Evolutionary conservation across 2,329 filamentous ascomycete genomes (phyloP), one percentile per base, ranked within the genome.

Genomic region (Triangularia setosa): DNA sequence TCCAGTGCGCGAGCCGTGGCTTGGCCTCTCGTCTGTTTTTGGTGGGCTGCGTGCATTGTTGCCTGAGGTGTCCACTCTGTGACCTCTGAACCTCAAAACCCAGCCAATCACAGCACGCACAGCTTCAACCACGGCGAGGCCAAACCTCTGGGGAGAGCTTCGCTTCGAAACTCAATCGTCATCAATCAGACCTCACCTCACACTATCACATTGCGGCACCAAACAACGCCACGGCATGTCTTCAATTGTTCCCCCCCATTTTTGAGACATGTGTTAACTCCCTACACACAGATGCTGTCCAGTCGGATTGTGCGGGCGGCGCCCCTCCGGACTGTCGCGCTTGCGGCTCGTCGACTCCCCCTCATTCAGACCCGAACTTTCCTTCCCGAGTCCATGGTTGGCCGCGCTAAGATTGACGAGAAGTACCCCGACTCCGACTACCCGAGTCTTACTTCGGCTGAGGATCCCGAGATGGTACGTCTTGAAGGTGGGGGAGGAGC

Each of bases 401-500:
- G 81, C 73, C 76, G 73, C 24, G 59, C 65, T 78, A 79, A 80
- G 60, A 70, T 83, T 59, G 82, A 87, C 6, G 78, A 82, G 70
- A 84, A 83, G 69, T 87, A 79, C 69, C 80, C 83, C 65, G 79
- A 81, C 52, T 78, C 82, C 61, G 79, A 81, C 56, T 78, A 78
- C 12, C 78, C 80, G 48, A 70, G 62, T 2, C 72, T 85, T 62
- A 82, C 79, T 65, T 86, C 89, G 28, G 81, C 84, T 60, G 84
- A 89, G 73, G 88, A 90, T 71, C 89, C 89, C 18, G 81, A 79
- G 68, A 87, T 87, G 87, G 88, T 89, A 60, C 25, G 68, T 65
- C 80, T 57, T 48, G 21, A 27, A n/a, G 30, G 18, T n/a, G 40
- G 3, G 14, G 55, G 27, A 53, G 18, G 24, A 16, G 24, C 14